phyloP scores from a whole-genome alignment of 2,329 filamentous ascomycete species.

The Stemphylium lycopersici region DNA sequence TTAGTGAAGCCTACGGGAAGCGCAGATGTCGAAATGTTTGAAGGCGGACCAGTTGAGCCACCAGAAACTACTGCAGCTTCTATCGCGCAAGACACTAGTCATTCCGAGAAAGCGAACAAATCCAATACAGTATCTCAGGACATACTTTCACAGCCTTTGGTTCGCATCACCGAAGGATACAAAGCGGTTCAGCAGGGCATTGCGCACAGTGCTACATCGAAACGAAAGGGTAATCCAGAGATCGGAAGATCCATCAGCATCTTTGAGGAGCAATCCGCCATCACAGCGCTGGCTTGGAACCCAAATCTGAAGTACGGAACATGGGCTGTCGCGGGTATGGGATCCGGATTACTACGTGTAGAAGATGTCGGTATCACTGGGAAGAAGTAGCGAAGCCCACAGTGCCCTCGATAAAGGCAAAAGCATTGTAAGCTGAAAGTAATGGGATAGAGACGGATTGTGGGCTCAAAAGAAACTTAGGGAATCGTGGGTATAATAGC shows the following conservation, averaged over 20 bases:
- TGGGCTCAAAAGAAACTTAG: neutral
- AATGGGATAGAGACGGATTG: neutral
- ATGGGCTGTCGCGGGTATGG: constrained; percentile 59
- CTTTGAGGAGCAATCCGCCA: constrained; percentile 53
- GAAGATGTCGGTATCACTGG: constrained; percentile 52
- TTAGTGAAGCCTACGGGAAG: neutral
- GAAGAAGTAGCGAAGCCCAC: neutral
- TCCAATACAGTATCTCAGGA: constrained; percentile 12
- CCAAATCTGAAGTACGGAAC: constrained; percentile 56
- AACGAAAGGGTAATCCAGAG: constrained; percentile 28
- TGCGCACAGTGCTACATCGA: constrained; percentile 23
- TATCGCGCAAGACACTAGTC: neutral
- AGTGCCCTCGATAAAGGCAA: neutral
- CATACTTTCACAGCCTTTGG: constrained; percentile 31
- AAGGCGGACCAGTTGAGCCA: constrained; percentile 5
- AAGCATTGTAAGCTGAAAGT: neutral
- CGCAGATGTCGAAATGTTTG: constrained; percentile 3
- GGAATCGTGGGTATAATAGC: neutral
- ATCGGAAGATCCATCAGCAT: constrained; percentile 48
- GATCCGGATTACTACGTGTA: constrained; percentile 55
- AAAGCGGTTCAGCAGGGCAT: constrained; percentile 41
- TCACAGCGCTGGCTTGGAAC: constrained; percentile 58
- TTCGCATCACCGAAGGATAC: constrained; percentile 52
- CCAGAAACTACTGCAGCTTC: neutral
- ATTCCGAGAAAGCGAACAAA: neutral